Percentiles rank a stretch among this genome's conserved stretches.
Evolutionary conservation across 768 basidiomycete species (phyloP).

Genomic region (Tricholomella constricta): DNA sequence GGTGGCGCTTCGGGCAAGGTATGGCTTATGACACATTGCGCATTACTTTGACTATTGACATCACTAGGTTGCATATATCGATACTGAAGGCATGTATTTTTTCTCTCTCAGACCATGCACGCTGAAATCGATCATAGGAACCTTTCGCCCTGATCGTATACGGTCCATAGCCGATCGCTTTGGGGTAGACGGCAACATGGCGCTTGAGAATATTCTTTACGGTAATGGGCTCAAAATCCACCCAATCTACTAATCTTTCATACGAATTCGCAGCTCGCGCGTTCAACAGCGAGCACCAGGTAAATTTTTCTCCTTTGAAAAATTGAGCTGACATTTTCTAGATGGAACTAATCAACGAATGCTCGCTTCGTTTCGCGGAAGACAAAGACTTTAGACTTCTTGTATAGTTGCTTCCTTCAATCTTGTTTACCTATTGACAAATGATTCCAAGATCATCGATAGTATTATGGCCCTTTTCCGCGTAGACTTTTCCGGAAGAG

Average conservation of each 20-base stretch:
- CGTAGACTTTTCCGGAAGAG: conserved; percentile 91
- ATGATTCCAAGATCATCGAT: conserved; percentile 73
- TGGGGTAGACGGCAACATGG: conserved; percentile 88
- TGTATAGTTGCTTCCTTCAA: conserved; percentile 33
- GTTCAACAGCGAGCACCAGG: conserved; percentile 92
- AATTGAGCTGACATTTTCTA: conserved; percentile 25
- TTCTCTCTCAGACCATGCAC: neutral
- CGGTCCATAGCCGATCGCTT: conserved; percentile 90
- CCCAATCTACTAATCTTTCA: conserved; percentile 1
- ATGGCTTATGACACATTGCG: conserved; percentile 11
- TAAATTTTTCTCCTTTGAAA: conserved; percentile 23
- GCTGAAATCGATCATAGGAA: conserved; percentile 50
- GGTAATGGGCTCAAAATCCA: conserved; percentile 41
- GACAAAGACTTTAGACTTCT: conserved; percentile 82
- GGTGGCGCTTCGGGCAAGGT: conserved; percentile 92
- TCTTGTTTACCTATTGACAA: conserved; percentile 12
- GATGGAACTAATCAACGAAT: conserved; percentile 93
- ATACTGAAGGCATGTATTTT: conserved; percentile 68
- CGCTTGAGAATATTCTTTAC: conserved; percentile 89
- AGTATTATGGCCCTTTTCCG: conserved; percentile 98
- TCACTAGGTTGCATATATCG: conserved; percentile 82
- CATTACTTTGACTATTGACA: neutral
- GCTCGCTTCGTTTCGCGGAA: conserved; percentile 85
- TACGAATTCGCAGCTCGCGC: conserved; percentile 65
- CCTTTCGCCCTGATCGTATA: conserved; percentile 93